phyloP scores from a whole-genome alignment of 768 basidiomycete genomes.

The Serendipita sp. region DNA sequence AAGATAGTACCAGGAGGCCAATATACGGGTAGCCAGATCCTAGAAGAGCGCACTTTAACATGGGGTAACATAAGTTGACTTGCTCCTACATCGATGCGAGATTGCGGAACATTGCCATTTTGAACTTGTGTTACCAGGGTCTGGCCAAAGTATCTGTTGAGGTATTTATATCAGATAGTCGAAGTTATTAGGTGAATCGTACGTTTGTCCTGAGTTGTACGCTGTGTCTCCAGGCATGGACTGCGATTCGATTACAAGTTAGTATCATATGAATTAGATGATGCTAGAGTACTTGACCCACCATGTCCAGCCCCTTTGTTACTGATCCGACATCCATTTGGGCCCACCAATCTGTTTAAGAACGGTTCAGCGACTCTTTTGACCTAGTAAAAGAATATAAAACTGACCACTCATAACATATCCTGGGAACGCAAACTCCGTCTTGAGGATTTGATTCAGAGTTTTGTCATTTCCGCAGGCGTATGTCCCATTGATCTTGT shows the following conservation, averaged over 20 bases:
- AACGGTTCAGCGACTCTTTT: background rate
- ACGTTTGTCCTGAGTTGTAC: constrained; percentile 18
- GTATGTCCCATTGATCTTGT: constrained; percentile 11
- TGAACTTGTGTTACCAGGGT: constrained; percentile 42
- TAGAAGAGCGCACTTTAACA: constrained; percentile 12
- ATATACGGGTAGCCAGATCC: constrained; percentile 54
- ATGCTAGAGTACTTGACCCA: background rate
- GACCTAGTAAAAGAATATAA: background rate
- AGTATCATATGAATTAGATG: background rate
- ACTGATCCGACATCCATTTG: background rate
- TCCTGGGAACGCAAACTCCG: constrained; percentile 16
- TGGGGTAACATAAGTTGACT: constrained; percentile 15
- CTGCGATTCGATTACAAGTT: constrained; percentile 13
- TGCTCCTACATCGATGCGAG: constrained; percentile 32
- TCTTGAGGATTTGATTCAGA: constrained; percentile 16
- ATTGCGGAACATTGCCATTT: constrained; percentile 38
- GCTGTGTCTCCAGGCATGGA: constrained; percentile 53
- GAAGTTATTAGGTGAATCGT: constrained; percentile 17
- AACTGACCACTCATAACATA: background rate
- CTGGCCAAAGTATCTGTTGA: constrained; percentile 29
- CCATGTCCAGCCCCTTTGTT: background rate
- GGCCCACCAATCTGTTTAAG: constrained; percentile 6
- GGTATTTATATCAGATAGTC: background rate
- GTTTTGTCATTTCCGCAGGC: constrained; percentile 11
- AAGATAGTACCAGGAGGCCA: constrained; percentile 53